Evolutionary conservation across 306 rosid species (phyloP), one percentile per base, ranked within the genome.

Genomic region (Heteromeles arbutifolia): DNA sequence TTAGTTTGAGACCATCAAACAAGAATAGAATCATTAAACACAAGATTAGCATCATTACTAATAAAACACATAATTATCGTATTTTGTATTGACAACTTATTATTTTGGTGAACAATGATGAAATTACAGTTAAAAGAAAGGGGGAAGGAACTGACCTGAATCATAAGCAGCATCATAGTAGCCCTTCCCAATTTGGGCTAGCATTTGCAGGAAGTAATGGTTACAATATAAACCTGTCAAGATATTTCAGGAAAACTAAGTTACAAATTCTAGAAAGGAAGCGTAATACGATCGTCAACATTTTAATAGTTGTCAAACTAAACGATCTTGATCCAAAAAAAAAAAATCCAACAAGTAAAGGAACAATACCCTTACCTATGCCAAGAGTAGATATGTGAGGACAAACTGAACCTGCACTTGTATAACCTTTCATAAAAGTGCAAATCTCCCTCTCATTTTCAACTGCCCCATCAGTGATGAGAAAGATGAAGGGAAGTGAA

Each of bases 201-300:
- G 86, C 90, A 85, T 87, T 90, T 89, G 97, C 84, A 95, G 89
- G 88, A 95, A 95, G 89, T 89, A 90, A 78, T 89, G 97, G 77
- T 95, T 92, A 78, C 98, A 95, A 82, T 82, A 83, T 73, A 89
- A 80, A 79, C 98, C 98, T 95, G 89, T 65, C 21, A 81, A 63
- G 44, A 81, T 41, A 4, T 74, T 67, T 58, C 75, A 70, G 26
- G 78, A 76, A 11, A 14, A 57, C 34, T 82, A 69, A 82, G 64
- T 45, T 17, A 26, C 65, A 61, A 31, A 28, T 45, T 76, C 56
- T 24, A 11, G 34, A 25, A 65, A 28, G 2, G 39, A 18, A 58
- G 6, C 1, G 4, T 6, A 18, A 58, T 41, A 58, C 15, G 39
- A 57, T 37, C 31, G 18, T 9, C 61, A 66, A 58, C 24, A 4